A percentile compares a stretch with the other conserved stretches of the same genome.
Conservation (phyloP, 2,329 filamentous ascomycete genomes). For the Xylariales sp. region DNA sequence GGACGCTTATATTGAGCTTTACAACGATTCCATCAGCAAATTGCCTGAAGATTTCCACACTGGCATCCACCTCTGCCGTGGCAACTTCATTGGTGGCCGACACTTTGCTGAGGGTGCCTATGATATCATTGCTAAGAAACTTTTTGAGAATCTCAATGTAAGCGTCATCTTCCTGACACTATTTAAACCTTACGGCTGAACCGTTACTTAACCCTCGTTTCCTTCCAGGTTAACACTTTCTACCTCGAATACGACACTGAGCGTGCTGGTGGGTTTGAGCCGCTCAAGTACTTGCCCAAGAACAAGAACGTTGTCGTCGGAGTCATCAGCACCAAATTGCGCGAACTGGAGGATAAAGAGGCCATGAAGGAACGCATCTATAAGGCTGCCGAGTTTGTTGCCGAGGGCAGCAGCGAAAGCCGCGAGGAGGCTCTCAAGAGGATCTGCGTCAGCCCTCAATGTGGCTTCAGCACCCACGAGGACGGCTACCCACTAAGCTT, state of each 20-base stretch:
- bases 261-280: slow-evolving; percentile 62
- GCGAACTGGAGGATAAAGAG: slow-evolving; percentile 58
- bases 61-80: slow-evolving; percentile 70
- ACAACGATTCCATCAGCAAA: slow-evolving; percentile 66
- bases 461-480: slow-evolving; percentile 70
- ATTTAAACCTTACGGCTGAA: no score
- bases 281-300: slow-evolving; percentile 54
- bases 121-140: slow-evolving; percentile 62
- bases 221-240: slow-evolving; percentile 62
- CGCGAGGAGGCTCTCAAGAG: slow-evolving; percentile 65
- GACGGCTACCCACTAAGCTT: slow-evolving; percentile 65
- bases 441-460: slow-evolving; percentile 66
- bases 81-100: slow-evolving; percentile 62
- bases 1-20: slow-evolving; percentile 71
- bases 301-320: slow-evolving; percentile 62
- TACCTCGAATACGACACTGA: slow-evolving; percentile 67
- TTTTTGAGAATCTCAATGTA: slow-evolving; percentile 60
- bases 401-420: slow-evolving; percentile 60
- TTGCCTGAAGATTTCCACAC: slow-evolving; percentile 68
- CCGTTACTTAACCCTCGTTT: no score
- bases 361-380: slow-evolving; percentile 56
- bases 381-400: slow-evolving; percentile 63
- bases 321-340: slow-evolving; percentile 59
- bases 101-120: slow-evolving; percentile 65
- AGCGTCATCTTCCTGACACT: no score